phyloP scores from a whole-genome alignment of 2,329 filamentous ascomycete genomes.

The Ceratocystis diversiconidia region DNA sequence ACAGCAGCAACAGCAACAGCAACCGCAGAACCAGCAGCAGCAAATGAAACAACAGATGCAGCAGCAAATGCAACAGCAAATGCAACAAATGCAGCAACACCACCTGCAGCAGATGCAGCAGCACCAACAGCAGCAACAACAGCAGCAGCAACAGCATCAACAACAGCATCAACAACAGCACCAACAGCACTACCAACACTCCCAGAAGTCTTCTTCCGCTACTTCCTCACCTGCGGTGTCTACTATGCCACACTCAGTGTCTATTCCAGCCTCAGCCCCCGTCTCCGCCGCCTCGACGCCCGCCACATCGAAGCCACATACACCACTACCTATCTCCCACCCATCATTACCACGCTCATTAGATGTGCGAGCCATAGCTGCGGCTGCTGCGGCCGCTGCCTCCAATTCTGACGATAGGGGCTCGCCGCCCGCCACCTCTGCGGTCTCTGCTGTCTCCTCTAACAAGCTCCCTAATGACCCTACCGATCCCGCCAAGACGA shows the following conservation, averaged over 20 bases:
- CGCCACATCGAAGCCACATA: slow-evolving; percentile 21
- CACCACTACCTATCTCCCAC: slow-evolving; percentile 19
- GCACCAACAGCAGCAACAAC: not conserved
- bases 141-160: not conserved
- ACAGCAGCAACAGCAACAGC: slow-evolving; percentile 31
- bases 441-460: slow-evolving; percentile 8
- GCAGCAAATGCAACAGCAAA: slow-evolving; percentile 27
- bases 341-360: slow-evolving; percentile 16
- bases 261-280: slow-evolving; percentile 16
- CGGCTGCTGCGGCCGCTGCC: not conserved
- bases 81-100: slow-evolving; percentile 27
- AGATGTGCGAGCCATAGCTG: slow-evolving; percentile 1
- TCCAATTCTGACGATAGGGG: slow-evolving; percentile 20
- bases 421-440: slow-evolving; percentile 22
- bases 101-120: slow-evolving; percentile 25
- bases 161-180: slow-evolving; percentile 17
- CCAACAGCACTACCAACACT: slow-evolving; percentile 33
- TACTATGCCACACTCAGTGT: slow-evolving; percentile 20
- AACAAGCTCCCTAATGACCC: slow-evolving; percentile 18
- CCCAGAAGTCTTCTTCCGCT: slow-evolving; percentile 35
- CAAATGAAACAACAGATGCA: slow-evolving; percentile 19
- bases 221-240: slow-evolving; percentile 23
- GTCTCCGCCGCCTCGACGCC: slow-evolving; percentile 14
- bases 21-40: not conserved
- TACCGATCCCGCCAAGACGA: slow-evolving; percentile 22